Conservation (phyloP, 2,329 filamentous ascomycete genomes). For the Pseudovirgaria hyperparasitica region DNA sequence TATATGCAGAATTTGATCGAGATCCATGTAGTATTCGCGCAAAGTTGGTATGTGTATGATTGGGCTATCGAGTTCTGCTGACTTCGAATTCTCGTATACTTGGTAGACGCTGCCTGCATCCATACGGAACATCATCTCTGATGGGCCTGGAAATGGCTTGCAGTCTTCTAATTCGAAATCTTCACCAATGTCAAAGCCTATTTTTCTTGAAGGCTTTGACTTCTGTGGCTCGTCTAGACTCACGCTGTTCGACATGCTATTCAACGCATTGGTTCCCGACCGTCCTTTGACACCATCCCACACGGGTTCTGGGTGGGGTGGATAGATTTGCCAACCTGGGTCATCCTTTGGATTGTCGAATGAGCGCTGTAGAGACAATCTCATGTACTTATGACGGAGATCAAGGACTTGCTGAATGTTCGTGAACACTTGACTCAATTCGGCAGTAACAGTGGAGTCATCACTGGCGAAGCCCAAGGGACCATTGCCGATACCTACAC, state of each 20-base stretch:
- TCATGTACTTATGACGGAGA: slow-evolving; percentile 76
- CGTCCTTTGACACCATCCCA: slow-evolving; percentile 56
- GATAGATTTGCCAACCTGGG: slow-evolving; percentile 76
- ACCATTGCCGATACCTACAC: slow-evolving; percentile 48
- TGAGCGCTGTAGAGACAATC: slow-evolving; percentile 67
- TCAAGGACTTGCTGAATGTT: slow-evolving; percentile 88
- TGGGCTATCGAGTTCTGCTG: slow-evolving; percentile 51
- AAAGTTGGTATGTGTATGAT: slow-evolving; percentile 79
- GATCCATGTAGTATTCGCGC: slow-evolving; percentile 88
- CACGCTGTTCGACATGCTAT: slow-evolving; percentile 26
- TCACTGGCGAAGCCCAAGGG: slow-evolving; percentile 53
- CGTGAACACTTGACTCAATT: slow-evolving; percentile 74
- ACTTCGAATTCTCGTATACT: slow-evolving; percentile 62
- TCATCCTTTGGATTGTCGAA: slow-evolving; percentile 83
- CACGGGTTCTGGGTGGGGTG: slow-evolving; percentile 78
- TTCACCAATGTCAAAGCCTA: slow-evolving; percentile 79
- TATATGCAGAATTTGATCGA: slow-evolving; percentile 76
- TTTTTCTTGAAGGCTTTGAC: slow-evolving; percentile 55
- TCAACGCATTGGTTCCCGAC: slow-evolving; percentile 16
- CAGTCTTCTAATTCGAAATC: slow-evolving; percentile 78
- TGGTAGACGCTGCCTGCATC: slow-evolving; percentile 85
- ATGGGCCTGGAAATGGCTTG: slow-evolving; percentile 57
- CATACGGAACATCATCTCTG: slow-evolving; percentile 62
- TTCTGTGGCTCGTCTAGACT: slow-evolving; percentile 21
- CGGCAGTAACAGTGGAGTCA: slow-evolving; percentile 69